Evolutionary conservation across 495 filamentous ascomycete species (phyloP).

Genomic region (Xylaria bambusicola): DNA sequence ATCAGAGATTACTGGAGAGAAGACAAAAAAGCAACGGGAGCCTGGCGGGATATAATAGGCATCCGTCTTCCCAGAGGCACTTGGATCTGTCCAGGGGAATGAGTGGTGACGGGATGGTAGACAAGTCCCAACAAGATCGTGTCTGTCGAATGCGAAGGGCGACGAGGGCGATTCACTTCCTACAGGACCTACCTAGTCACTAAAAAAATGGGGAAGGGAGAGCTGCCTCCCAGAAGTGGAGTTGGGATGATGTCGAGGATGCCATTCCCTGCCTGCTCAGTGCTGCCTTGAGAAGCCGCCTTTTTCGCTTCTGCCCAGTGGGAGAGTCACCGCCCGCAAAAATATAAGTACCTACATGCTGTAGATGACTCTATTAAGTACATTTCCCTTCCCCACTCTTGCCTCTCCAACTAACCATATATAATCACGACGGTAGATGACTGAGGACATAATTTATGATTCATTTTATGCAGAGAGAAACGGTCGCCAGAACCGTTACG

Average conservation of each 20-base stretch:
- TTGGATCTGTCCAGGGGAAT: no score
- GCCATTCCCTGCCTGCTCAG: background rate
- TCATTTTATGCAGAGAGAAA: no score
- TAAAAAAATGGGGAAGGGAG: conserved; percentile 11
- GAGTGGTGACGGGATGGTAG: background rate
- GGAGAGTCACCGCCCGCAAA: no score
- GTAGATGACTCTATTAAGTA: no score
- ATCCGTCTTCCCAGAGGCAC: no score
- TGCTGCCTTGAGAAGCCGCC: conserved; percentile 5
- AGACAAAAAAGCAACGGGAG: background rate
- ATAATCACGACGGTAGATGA: no score
- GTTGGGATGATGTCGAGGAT: conserved; percentile 1
- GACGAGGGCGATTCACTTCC: no score
- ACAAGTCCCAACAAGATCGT: background rate
- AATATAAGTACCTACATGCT: no score
- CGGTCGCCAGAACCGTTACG: no score
- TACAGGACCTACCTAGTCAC: background rate
- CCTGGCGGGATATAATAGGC: background rate
- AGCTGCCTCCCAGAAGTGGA: conserved; percentile 17
- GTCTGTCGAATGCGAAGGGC: conserved; percentile 2
- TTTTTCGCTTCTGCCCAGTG: background rate
- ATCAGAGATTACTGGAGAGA: background rate
- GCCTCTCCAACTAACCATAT: no score
- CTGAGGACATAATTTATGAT: no score
- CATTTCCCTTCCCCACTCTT: no score